Evolutionary conservation across 2,329 filamentous ascomycete genomes (phyloP).

Genomic region (Colletotrichum spaethianum): DNA sequence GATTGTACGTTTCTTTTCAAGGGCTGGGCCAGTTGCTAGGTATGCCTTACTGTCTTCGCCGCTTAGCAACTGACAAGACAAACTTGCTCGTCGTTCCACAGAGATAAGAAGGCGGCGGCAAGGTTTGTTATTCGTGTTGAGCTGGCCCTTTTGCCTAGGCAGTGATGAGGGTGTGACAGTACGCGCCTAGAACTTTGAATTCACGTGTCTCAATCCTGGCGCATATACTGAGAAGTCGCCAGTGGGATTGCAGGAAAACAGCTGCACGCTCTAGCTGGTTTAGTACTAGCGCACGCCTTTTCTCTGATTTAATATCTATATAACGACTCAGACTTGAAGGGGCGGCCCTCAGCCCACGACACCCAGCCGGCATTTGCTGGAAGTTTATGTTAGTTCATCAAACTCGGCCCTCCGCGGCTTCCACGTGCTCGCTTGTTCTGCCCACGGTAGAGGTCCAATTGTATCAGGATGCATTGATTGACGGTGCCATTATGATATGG

Average conservation of each 20-base stretch:
- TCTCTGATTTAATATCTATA: neutral
- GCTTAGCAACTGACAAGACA: neutral
- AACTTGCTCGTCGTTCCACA: neutral
- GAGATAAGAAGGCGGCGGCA: neutral
- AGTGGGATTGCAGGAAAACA: neutral
- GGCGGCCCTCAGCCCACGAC: neutral
- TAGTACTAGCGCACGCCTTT: neutral
- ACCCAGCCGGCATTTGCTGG: neutral
- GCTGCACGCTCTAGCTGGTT: neutral
- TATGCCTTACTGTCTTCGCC: neutral
- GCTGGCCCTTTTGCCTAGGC: neutral
- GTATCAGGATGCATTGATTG: too few species aligned
- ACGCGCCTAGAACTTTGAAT: too few species aligned
- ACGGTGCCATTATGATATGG: too few species aligned
- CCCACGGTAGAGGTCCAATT: too few species aligned
- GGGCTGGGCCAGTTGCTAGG: slow-evolving; percentile 1
- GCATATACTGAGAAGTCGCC: neutral
- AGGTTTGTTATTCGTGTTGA: neutral
- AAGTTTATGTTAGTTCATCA: neutral
- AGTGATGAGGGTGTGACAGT: neutral
- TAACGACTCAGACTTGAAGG: neutral
- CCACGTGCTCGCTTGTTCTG: neutral
- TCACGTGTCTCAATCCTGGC: neutral
- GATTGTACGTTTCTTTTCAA: slow-evolving; percentile 8
- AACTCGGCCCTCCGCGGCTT: neutral